Conservation (phyloP, 2,329 filamentous ascomycete species). For the Colletotrichum ledebouriae region DNA sequence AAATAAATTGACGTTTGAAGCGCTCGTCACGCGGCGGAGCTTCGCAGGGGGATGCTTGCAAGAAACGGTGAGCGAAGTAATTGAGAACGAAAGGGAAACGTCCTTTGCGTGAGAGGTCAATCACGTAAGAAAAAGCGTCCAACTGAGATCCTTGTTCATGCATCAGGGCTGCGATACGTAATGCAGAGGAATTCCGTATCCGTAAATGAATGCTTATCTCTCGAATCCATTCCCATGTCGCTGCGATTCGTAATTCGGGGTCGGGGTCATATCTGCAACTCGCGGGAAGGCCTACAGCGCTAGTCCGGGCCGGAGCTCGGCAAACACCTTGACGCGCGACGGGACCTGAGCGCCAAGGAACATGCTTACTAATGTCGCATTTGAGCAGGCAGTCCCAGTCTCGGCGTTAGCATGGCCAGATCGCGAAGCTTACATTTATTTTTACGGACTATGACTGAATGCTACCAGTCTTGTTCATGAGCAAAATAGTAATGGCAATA, state of each 20-base stretch:
- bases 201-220: slow-evolving; percentile 16
- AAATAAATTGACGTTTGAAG: background rate
- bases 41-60: background rate
- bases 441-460: background rate
- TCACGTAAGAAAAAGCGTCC: background rate
- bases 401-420: background rate
- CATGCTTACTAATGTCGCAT: too few relatives aligned
- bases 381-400: too few relatives aligned
- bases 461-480: background rate
- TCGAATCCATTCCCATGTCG: background rate
- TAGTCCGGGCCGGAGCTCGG: background rate
- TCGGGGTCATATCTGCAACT: too few relatives aligned
- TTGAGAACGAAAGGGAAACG: background rate
- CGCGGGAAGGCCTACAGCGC: too few relatives aligned
- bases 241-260: background rate
- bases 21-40: background rate
- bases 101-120: background rate
- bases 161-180: background rate
- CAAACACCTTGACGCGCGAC: too few relatives aligned
- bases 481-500: too few relatives aligned
- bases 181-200: background rate
- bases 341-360: too few relatives aligned
- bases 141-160: background rate
- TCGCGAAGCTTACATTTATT: too few relatives aligned
- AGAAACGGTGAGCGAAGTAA: background rate